Conservation (phyloP, 1,139 yeast genomes). For the Blastobotrys malaysiensis region DNA sequence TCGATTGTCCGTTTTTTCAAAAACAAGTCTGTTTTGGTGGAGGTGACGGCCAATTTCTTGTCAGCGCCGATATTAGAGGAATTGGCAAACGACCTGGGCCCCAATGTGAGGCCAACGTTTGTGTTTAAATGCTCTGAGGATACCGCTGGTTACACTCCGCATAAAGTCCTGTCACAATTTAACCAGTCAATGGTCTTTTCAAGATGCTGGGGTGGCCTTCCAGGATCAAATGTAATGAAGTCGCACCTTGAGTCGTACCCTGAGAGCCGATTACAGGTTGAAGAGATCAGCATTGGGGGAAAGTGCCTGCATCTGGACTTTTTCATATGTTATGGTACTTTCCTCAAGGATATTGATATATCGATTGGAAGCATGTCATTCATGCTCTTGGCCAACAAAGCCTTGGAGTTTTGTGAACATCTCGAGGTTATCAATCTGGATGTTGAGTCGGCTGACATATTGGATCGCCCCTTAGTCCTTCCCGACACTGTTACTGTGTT, state of each 20-base stretch:
- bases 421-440: not conserved
- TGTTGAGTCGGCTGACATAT: not conserved
- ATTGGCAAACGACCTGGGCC: not conserved
- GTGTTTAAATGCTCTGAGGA: not conserved
- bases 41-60: not conserved
- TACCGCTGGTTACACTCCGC: not conserved
- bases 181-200: no score
- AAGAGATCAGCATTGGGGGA: not conserved
- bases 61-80: not conserved
- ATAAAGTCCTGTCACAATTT: not conserved
- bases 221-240: no score
- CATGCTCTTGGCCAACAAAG: not conserved
- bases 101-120: not conserved
- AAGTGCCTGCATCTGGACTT: not conserved
- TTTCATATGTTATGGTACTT: not conserved
- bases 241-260: no score
- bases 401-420: not conserved
- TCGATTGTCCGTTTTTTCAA: not conserved
- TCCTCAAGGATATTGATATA: not conserved
- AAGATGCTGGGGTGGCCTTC: no score
- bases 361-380: not conserved
- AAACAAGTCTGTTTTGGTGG: not conserved
- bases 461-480: not conserved
- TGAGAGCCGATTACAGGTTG: not conserved
- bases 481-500: not conserved